Base-by-base conservation (phyloP, 352 stramenopile genomes). In the Phytophthora vignae region DNA sequence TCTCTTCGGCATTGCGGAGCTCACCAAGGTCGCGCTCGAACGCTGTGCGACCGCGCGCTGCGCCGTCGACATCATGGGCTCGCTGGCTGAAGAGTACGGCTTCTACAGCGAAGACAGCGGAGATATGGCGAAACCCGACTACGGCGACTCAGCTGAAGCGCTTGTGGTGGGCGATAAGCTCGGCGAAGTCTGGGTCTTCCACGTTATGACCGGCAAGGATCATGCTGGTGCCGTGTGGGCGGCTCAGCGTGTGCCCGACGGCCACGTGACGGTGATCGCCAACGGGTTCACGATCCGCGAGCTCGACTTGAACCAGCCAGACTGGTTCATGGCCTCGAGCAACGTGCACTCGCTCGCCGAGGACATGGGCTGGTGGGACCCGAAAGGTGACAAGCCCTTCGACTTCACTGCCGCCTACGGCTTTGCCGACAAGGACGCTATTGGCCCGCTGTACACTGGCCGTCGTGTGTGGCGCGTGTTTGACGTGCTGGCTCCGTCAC, bases 221-320 rank as follows among this genome's bases (percentile, higher is more conserved):
- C 96, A 97, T 25, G 67, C 85, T 11, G 88, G 84, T 25, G 96
- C 95, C 0, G 90, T 98, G 27, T 99, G 96, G 96, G 96, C 90
- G 0, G 96, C 96, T 1, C 93, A 99, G 81, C 89, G 92, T 42
- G 90, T 99, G 21, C 91, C 88, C 0, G 90, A 97, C 29, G 86
- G 95, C 52, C 90, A 98, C 65, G 84, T 98, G 55, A 90, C 90
- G 7, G 88, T 95, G 8, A 69, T 99, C 31, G 93, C 95, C 0
- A 99, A 99, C 69, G 91, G 90, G 60, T 99, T 99, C 71, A 84
- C 91, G 59, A 98, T 99, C 71, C 90, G 95, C 55, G 78, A 96
- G 22, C 86, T 99, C 12, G 76, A 96, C 66, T 57, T 92, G 17
- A 73, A 69, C 38, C 72, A 98, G 60, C 79, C 77, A 0, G 84